A percentile compares a stretch with the other conserved stretches of the same genome.
These are phyloP conservation scores for Bipolaris cookei DNA, from an alignment of 2,329 filamentous ascomycete species.

Conservation along the genomic window DNA sequence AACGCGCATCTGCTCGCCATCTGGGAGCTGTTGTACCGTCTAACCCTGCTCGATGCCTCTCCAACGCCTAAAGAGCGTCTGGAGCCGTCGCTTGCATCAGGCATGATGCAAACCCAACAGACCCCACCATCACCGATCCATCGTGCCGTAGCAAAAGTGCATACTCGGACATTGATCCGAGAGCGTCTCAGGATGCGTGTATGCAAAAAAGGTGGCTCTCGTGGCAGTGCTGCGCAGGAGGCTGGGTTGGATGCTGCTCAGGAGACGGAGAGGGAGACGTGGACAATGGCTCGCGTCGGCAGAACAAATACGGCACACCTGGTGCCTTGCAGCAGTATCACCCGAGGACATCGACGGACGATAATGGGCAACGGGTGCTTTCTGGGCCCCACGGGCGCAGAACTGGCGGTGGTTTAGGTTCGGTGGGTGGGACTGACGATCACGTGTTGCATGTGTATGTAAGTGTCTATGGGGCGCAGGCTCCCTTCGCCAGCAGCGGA, in stretches of 20 bases:
- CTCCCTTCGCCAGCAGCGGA: neutral
- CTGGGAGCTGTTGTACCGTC: constrained; percentile 9
- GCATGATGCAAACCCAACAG: constrained; percentile 17
- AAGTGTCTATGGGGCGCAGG: no score
- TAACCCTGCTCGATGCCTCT: constrained; percentile 10
- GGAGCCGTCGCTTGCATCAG: constrained; percentile 27
- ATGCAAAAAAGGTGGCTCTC: constrained; percentile 4
- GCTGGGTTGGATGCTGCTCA: constrained; percentile 5
- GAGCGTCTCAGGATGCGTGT: constrained; percentile 35
- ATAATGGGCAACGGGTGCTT: neutral
- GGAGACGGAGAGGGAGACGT: neutral
- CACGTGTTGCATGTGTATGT: neutral
- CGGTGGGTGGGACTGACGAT: neutral
- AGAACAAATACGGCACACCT: constrained; percentile 7
- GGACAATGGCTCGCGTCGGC: neutral
- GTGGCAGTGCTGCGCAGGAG: constrained; percentile 9
- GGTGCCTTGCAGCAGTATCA: constrained; percentile 3
- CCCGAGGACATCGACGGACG: neutral
- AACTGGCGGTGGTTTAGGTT: constrained; percentile 5
- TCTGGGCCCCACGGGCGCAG: neutral
- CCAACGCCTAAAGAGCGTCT: constrained; percentile 30
- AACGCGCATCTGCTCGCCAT: constrained; percentile 34
- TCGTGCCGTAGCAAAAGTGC: constrained; percentile 26
- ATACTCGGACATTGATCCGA: constrained; percentile 28
- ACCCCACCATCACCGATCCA: constrained; percentile 19